Percentiles rank a stretch among this genome's conserved stretches.
Evolutionary conservation across 1,284 basidiomycete species (phyloP).

Genomic region (Moniliella sp.): DNA sequence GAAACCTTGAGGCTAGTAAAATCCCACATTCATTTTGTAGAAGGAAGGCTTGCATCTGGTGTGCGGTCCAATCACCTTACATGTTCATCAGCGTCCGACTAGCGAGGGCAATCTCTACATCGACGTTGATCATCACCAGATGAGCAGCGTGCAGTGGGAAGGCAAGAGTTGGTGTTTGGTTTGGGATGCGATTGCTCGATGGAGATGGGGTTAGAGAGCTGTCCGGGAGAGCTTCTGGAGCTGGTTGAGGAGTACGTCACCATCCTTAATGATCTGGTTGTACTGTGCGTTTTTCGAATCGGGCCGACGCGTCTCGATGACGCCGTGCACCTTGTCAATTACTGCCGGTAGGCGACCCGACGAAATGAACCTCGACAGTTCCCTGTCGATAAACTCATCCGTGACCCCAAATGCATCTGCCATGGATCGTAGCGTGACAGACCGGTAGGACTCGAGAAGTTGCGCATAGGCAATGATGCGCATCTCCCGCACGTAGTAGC

Average conservation of each 20-base stretch:
- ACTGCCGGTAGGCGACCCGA: constrained; percentile 66
- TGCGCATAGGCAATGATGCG: constrained; percentile 82
- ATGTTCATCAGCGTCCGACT: too few relatives aligned
- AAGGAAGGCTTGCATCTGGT: too few relatives aligned
- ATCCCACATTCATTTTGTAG: too few relatives aligned
- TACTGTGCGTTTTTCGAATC: constrained; percentile 66
- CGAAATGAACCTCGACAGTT: constrained; percentile 78
- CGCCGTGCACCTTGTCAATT: constrained; percentile 76
- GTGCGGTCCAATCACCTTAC: too few relatives aligned
- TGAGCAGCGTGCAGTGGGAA: too few relatives aligned
- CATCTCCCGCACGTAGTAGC: constrained; percentile 86
- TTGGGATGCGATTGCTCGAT: neutral
- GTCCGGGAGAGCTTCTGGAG: constrained; percentile 31
- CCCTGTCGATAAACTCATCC: constrained; percentile 61
- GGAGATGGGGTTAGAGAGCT: constrained; percentile 12
- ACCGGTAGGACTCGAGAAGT: constrained; percentile 71
- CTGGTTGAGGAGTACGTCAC: constrained; percentile 56
- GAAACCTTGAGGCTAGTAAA: too few relatives aligned
- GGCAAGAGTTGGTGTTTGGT: too few relatives aligned
- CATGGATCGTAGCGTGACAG: constrained; percentile 68
- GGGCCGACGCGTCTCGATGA: constrained; percentile 81
- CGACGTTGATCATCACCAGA: too few relatives aligned
- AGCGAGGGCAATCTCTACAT: too few relatives aligned
- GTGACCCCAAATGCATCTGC: constrained; percentile 72
- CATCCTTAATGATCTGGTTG: constrained; percentile 65